Conservation (phyloP, 208 protist genomes). For the Balamuthia mandrillaris region DNA sequence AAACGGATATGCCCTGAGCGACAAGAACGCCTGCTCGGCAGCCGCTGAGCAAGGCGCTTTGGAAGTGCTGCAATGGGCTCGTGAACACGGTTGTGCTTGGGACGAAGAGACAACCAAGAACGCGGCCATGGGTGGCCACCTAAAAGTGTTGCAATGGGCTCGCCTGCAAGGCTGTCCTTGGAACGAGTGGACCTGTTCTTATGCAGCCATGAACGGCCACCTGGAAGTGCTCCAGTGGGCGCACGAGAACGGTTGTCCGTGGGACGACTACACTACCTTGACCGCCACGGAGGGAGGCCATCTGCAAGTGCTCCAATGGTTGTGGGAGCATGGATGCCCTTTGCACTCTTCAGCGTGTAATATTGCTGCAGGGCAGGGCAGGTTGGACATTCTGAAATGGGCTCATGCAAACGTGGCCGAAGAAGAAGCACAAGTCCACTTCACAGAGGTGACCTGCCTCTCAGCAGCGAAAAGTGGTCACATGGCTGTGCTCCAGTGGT, state of each 20-base stretch:
- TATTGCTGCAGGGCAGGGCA: background rate
- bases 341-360: background rate
- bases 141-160: background rate
- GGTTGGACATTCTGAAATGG: background rate
- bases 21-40: no score
- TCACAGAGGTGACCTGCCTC: background rate
- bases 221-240: background rate
- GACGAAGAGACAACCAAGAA: no score
- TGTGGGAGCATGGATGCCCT: background rate
- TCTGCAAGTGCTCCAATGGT: background rate
- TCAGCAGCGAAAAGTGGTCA: background rate
- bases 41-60: no score
- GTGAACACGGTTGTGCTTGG: no score
- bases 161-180: background rate
- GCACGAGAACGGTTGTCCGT: background rate
- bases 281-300: background rate
- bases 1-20: no score
- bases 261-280: background rate
- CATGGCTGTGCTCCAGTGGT: background rate
- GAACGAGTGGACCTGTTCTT: background rate
- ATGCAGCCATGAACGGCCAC: background rate
- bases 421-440: background rate
- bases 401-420: background rate
- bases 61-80: no score
- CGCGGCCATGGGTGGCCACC: background rate